These are phyloP conservation scores for Immersiporthe knoxdaviesiana DNA, from an alignment of 2,329 filamentous ascomycete genomes.

Conservation along the genomic window DNA sequence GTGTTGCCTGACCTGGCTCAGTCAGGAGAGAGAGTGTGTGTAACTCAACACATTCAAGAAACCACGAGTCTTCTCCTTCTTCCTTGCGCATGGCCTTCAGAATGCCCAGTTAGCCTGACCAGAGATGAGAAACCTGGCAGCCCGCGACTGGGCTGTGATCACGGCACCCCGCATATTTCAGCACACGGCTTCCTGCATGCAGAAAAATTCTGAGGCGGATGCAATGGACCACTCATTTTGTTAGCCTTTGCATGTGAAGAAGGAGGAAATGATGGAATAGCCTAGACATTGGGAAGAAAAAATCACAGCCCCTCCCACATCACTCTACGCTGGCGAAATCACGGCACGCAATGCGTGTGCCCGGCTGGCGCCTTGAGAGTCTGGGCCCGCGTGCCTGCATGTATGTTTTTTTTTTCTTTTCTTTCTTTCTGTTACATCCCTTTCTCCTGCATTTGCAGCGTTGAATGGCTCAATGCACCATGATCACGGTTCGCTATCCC, in stretches of 20 bases:
- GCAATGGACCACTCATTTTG: background rate
- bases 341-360: background rate
- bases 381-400: background rate
- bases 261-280: background rate
- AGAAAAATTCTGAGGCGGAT: background rate
- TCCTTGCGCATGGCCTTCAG: background rate
- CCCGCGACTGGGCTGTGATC: background rate
- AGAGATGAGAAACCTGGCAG: background rate
- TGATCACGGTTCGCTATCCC: background rate
- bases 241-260: background rate
- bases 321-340: background rate
- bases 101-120: background rate
- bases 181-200: background rate
- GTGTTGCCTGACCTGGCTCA: too few species aligned
- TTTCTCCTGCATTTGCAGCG: too few species aligned
- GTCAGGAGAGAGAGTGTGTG: background rate
- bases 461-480: background rate
- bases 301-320: background rate
- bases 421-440: too few species aligned
- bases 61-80: too few species aligned
- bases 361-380: background rate
- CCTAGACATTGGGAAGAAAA: background rate
- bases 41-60: background rate
- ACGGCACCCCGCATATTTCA: background rate
- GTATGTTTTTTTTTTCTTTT: background rate